Conservation (phyloP, 2,329 filamentous ascomycete species). For the Nothophoma quercina region DNA sequence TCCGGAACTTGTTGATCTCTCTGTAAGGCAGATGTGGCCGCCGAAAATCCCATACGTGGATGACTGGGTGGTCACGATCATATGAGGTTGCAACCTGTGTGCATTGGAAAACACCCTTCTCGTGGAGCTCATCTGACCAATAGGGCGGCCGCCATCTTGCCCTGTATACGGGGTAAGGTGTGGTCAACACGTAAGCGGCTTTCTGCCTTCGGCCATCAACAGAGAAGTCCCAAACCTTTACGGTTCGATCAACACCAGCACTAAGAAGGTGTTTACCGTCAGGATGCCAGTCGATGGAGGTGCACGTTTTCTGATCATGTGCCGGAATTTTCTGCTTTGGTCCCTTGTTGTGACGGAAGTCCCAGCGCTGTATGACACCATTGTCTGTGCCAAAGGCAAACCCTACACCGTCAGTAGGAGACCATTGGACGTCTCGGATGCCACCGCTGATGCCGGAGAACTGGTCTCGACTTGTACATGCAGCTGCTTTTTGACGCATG, state of each 20-base stretch:
- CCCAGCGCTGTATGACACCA: slow-evolving; percentile 70
- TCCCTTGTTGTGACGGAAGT: slow-evolving; percentile 64
- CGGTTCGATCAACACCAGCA: slow-evolving; percentile 67
- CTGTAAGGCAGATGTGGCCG: slow-evolving; percentile 68
- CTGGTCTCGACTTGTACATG: slow-evolving; percentile 62
- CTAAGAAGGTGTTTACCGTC: slow-evolving; percentile 71
- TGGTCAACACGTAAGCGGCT: slow-evolving; percentile 64
- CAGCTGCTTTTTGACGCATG: slow-evolving; percentile 59
- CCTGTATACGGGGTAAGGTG: slow-evolving; percentile 68
- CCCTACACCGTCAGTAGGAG: slow-evolving; percentile 66
- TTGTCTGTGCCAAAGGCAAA: slow-evolving; percentile 72
- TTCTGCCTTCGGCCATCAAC: slow-evolving; percentile 65
- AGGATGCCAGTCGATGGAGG: slow-evolving; percentile 71
- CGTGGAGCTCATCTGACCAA: slow-evolving; percentile 61
- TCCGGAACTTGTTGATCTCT: slow-evolving; percentile 64
- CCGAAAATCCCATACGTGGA: slow-evolving; percentile 71
- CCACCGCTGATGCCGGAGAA: slow-evolving; percentile 67
- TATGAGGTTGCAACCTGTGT: slow-evolving; percentile 70
- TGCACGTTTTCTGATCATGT: slow-evolving; percentile 65
- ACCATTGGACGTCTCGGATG: slow-evolving; percentile 71
- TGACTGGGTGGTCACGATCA: slow-evolving; percentile 65
- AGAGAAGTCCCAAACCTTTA: slow-evolving; percentile 71
- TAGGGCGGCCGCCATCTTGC: slow-evolving; percentile 69
- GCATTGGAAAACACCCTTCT: slow-evolving; percentile 64
- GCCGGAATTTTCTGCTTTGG: slow-evolving; percentile 68